Evolutionary conservation across 345 rosid genomes (phyloP), one percentile per base, ranked within the genome.

Genomic region (Bruguiera parviflora): DNA sequence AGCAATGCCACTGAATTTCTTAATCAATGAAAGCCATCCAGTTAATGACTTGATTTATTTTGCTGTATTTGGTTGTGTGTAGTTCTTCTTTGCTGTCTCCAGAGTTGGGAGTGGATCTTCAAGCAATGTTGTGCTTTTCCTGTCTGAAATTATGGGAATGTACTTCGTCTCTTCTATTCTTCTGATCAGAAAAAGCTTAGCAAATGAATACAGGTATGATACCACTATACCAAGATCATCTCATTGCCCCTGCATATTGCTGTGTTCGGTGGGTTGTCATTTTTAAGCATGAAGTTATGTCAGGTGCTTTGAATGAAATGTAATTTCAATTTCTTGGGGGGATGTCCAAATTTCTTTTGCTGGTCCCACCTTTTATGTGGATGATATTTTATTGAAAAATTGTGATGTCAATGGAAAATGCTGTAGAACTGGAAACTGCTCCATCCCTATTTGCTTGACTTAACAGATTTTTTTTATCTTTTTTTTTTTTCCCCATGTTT

Each of bases 81-180:
- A 95, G 99, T 95, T 92, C 80, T 92, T 95, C 94, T 95, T 92
- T 86, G 98, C 98, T 47, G 96, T 95, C 33, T 95, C 99, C 55
- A 88, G 97, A 75, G 96, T 85, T n/a, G 98, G 99, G 68, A 90
- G 99, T 82, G 99, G 98, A 78, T 95, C 99, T 58, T 95, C 97
- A 63, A 95, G 99, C 88, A 92, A 92, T 13, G 96, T 92, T 68
- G 97, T 95, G 53, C 97, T 90, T 47, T 95, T 95, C 73, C 85
- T 92, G 35, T 88, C 99, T 1, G 99, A 95, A 81, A 95, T 92
- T 59, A 95, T 95, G 99, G 99, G 99, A 75, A 95, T 92, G 99
- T 95, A 92, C 75, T 95, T 95, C 71, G 69, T 95, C 49, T 95
- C 98, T 39, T 95, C 98, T 37, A 95, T 90, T 81, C 98, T 92